A percentile compares a stretch with the other conserved stretches of the same genome.
Evolutionary conservation across 176 grass and related monocot genomes (phyloP).

Genomic region (Tuctoria greenei): DNA sequence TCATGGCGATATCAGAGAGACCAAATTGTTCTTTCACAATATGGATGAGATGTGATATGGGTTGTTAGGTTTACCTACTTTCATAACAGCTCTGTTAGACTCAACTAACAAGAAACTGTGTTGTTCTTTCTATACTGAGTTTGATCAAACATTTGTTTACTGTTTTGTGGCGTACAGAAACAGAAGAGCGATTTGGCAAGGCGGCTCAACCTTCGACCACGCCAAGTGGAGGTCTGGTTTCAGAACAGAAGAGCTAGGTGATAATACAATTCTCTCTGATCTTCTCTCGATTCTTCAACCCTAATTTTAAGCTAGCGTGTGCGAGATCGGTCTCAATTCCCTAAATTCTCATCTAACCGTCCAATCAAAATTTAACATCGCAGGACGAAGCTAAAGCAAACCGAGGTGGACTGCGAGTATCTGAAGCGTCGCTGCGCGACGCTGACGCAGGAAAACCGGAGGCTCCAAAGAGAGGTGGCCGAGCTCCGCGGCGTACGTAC

Average conservation of each 20-base stretch:
- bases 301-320: not conserved
- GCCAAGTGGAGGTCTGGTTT: constrained; percentile 70
- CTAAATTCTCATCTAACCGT: not conserved
- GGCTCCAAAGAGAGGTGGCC: constrained; percentile 48
- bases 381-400: constrained; percentile 75
- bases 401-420: constrained; percentile 49
- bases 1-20: not conserved
- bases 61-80: not conserved
- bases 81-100: not conserved
- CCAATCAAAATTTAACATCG: not conserved
- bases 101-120: not conserved
- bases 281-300: not conserved
- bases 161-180: constrained; percentile 19
- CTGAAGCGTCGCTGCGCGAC: constrained; percentile 44
- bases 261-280: not conserved
- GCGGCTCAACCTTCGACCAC: constrained; percentile 45
- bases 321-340: not conserved
- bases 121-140: not conserved
- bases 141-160: not conserved
- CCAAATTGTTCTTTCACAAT: not conserved
- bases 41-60: not conserved
- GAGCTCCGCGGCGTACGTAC: constrained; percentile 39
- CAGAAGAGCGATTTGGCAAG: constrained; percentile 41
- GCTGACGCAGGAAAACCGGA: constrained; percentile 49
- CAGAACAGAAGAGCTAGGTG: constrained; percentile 66